phyloP scores from a whole-genome alignment of 2,329 filamentous ascomycete genomes.

The Nannizziopsis barbatae region DNA sequence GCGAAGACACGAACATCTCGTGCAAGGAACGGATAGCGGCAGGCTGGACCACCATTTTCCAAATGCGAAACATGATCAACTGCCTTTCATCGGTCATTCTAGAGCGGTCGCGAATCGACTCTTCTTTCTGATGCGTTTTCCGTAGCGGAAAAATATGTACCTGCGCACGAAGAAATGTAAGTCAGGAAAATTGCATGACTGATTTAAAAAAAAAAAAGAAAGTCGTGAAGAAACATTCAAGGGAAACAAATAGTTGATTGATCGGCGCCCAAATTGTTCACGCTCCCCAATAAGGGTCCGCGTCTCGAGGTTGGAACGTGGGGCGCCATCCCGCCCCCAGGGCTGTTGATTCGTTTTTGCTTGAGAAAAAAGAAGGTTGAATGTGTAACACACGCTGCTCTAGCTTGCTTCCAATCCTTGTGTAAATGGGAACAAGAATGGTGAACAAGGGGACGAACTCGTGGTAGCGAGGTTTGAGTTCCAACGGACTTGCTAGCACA shows the following conservation, averaged over 20 bases:
- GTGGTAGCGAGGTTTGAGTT: conserved; percentile 12
- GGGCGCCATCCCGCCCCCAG: background rate
- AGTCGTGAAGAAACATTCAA: conserved; percentile 2
- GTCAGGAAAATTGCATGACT: background rate
- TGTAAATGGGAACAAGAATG: background rate
- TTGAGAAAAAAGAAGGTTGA: background rate
- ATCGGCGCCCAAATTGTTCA: too few relatives aligned
- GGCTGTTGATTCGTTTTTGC: background rate
- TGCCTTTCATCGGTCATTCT: background rate
- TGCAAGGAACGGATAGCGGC: background rate
- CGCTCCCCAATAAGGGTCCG: background rate
- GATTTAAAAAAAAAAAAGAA: background rate
- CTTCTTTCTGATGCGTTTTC: conserved; percentile 31
- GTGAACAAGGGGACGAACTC: conserved; percentile 2
- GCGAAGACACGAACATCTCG: background rate
- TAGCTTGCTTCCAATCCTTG: background rate
- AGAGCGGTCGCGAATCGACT: conserved; percentile 29
- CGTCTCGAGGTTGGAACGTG: conserved; percentile 1
- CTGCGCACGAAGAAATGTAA: conserved; percentile 17
- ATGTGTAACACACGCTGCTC: conserved; percentile 1
- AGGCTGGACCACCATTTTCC: background rate
- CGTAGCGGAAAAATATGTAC: conserved; percentile 37
- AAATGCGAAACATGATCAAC: background rate
- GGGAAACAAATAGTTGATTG: conserved; percentile 7
- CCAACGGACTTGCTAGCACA: background rate